Evolutionary conservation across 768 basidiomycete genomes (phyloP).

Genomic region (Gymnopilus junonius): DNA sequence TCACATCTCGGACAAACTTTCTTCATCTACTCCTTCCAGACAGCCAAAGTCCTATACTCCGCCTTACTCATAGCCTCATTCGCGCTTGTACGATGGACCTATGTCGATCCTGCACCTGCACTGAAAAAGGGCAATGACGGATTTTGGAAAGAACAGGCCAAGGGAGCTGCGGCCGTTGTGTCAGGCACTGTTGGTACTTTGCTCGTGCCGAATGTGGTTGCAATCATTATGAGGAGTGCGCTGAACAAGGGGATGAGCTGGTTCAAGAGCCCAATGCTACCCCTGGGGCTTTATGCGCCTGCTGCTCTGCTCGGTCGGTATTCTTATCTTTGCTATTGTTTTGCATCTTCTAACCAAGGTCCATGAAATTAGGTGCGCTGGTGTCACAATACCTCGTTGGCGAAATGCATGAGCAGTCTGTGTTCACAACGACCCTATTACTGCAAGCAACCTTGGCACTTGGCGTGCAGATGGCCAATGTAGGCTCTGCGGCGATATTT

Average conservation of each 20-base stretch:
- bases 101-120: conserved; percentile 39
- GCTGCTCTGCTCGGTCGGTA: conserved; percentile 70
- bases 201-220: conserved; percentile 70
- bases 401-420: conserved; percentile 58
- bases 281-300: conserved; percentile 74
- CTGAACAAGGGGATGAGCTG: conserved; percentile 81
- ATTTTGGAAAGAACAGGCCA: conserved; percentile 43
- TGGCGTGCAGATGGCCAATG: conserved; percentile 60
- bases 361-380: conserved; percentile 53
- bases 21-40: conserved; percentile 74
- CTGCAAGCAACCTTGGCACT: conserved; percentile 60
- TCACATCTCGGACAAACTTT: conserved; percentile 69
- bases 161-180: conserved; percentile 53
- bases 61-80: conserved; percentile 52
- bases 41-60: conserved; percentile 69
- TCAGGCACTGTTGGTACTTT: conserved; percentile 60
- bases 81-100: conserved; percentile 42
- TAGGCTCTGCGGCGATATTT: conserved; percentile 81
- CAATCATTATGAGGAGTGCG: conserved; percentile 64
- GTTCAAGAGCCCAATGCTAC: conserved; percentile 75
- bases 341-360: background rate
- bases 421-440: conserved; percentile 65
- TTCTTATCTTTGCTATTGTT: background rate
- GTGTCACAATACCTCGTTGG: conserved; percentile 63
- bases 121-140: conserved; percentile 30